Evolutionary conservation across 228 moss, liverwort and hornwort genomes (phyloP), one percentile per base, ranked within the genome.

Genomic region (Sphagnum fallax): DNA sequence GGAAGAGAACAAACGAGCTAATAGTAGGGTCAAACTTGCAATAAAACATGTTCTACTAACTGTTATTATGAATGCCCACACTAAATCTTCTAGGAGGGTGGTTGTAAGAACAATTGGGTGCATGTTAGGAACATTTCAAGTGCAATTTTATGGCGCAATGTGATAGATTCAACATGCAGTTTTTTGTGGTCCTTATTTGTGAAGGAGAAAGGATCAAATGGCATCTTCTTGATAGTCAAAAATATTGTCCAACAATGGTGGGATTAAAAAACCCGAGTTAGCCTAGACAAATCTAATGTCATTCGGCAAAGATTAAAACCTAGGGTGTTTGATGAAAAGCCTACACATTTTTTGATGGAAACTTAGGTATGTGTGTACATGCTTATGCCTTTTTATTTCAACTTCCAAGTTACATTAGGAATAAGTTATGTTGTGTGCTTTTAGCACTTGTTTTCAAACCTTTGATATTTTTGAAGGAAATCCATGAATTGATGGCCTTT

Each of bases 271-370:
- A 65, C 8, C 4, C 1, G 65, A 18, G 4, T 65, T 8, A 65
- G 8, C n/a, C 65, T 8, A 49, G 8, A 65, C 48, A 65, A 65
- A 50, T 48, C 48, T 65, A 6, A 65, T 18, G 18, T 18, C 18
- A 18, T 0, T 18, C 18, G 18, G 0, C 18, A 18, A 18, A 18
- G 0, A 18, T 18, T 18, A 18, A 18, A 18, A 18, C 18, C 18
- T 18, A 18, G 18, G 18, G 18, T 18, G 18, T 18, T 48, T 48
- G 65, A 65, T 8, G 65, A 65, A 8, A 65, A 65, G 48, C 47
- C 65, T 7, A 65, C 6, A 5, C 65, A 65, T 49, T 65, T 65
- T 15, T 49, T 65, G 47, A 49, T 65, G 65, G 65, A 18, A 18
- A 18, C 18, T 18, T 18, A 18, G 0, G 0, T 18, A 18, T 18